Conservation (phyloP, 345 rosid genomes). For the Pistacia vera region DNA sequence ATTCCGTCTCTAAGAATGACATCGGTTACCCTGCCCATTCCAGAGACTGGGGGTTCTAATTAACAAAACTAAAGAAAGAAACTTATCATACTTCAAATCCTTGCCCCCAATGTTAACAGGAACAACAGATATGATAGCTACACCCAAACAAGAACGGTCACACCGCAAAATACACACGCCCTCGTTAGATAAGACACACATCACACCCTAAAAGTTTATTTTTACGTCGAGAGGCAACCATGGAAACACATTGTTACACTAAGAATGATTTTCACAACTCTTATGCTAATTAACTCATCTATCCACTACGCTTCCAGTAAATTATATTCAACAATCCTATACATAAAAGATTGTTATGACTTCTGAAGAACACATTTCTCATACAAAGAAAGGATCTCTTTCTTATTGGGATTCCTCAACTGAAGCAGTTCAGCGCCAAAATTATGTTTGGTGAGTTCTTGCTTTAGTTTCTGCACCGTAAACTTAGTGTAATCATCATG, state of each 20-base stretch:
- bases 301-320: constrained; percentile 17
- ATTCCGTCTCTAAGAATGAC: too few species aligned
- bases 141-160: not conserved
- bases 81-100: too few species aligned
- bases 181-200: not conserved
- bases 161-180: not conserved
- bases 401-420: constrained; percentile 74
- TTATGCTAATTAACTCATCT: constrained; percentile 7
- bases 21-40: too few species aligned
- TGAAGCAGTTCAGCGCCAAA: constrained; percentile 82
- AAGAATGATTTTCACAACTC: constrained; percentile 4
- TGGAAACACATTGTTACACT: not conserved
- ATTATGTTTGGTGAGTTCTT: constrained; percentile 83
- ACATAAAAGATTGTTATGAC: constrained; percentile 33
- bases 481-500: constrained; percentile 79
- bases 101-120: too few species aligned
- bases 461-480: constrained; percentile 76
- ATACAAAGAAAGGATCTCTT: constrained; percentile 78
- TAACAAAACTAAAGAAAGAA: too few species aligned
- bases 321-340: constrained; percentile 31
- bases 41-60: too few species aligned
- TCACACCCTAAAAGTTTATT: not conserved
- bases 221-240: not conserved
- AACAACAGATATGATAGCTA: not conserved
- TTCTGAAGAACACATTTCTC: constrained; percentile 76